Evolutionary conservation across 495 filamentous ascomycete species (phyloP), one percentile per base, ranked within the genome.

Genomic region (Penicillium egyptiacum): DNA sequence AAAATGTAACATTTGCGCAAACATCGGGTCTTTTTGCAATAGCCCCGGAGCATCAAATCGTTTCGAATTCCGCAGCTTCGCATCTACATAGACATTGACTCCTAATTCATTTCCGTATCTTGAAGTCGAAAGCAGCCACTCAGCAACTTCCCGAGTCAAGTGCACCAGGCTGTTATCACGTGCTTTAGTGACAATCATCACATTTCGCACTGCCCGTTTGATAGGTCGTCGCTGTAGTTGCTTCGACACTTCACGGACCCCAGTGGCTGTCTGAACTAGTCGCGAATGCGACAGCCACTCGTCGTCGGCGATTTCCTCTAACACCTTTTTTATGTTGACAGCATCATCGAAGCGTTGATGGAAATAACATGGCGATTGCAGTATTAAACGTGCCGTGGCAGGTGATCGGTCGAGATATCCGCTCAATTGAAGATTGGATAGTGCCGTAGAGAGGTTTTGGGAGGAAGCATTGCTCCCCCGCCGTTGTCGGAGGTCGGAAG

Each of bases 141-240:
- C 82, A 16, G 92, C 76, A 48, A 98, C 76, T 63, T 96, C 88
- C 44, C 91, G 85, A 1, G 94, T 98, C 64, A 96, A 76, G 57
- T 83, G 79, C 12, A 98, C 90, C 37, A 98, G 77, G 41, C 86
- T 83, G 63, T 96, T 96, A 70, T 98, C 95, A 44, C 90, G 82
- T 23, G 95, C 92, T 72, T 98, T 98, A 55, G 95, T 98, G 28
- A 98, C 84, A 61, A 98, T 92, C 91, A 98, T 96, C 55, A 98
- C 83, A 69, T 87, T 96, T 56, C 82, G 82, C 33, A 97, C 92
- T 1, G 89, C 91, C 48, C 90, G 84, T 69, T 87, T 91, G 73
- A 97, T 90, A 14, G 92, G 91, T 28, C 89, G 80, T 41, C 93
- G 84, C 71, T 94, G 91, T 47, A 98, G 78, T 72, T 97, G 94